Base-by-base conservation (phyloP, 2,329 filamentous ascomycete genomes). In the Teratosphaeria pseudoeucalypti region DNA sequence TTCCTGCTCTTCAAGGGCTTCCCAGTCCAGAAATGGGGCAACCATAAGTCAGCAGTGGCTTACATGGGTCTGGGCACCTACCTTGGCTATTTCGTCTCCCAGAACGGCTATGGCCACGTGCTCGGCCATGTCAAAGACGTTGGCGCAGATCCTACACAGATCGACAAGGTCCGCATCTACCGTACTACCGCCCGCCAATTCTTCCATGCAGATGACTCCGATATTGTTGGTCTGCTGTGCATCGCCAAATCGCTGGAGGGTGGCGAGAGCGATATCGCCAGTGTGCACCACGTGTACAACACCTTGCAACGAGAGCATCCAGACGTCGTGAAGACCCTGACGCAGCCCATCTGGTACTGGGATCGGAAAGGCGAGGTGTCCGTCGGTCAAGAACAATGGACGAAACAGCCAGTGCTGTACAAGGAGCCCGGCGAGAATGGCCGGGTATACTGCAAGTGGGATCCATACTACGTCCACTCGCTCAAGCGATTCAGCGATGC, bases 1-100 rank as follows among this genome's bases (percentile, higher is more conserved):
- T 95, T 95, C 76, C 87, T 94, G 63, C 81, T 95, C 14, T 94
- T 95, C 79, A 95, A 94, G 72, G 85, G 87, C 57, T 86, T 95
- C 72, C 90, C 90, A 0, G 88, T 91, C 1, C 69, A 81, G 53
- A 72, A 82, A 74, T 96, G 91, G 91, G 85, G 86, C 0, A 82
- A 84, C 57, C 82, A 85, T 71, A 96, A 95, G 77, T 89, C 85
- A 12, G 90, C 90, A 6, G 85, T 90, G 19, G 90, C 87, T n/a
- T 95, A 95, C 76, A 92, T 95, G 86, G 91, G 91, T 3, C 81
- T 96, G 0, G 78, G 72, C 52, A 89, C 88, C 3, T 87, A 95
- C 73, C 81, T 95, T 12, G 91, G 91, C 60, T 94, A 95, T 77
- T 92, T 94, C 64, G 84, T 95, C 43, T 88, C 84, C 27, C 91